Conservation (phyloP, 108 stramenopile genomes). For the Bacterosira constricta region DNA sequence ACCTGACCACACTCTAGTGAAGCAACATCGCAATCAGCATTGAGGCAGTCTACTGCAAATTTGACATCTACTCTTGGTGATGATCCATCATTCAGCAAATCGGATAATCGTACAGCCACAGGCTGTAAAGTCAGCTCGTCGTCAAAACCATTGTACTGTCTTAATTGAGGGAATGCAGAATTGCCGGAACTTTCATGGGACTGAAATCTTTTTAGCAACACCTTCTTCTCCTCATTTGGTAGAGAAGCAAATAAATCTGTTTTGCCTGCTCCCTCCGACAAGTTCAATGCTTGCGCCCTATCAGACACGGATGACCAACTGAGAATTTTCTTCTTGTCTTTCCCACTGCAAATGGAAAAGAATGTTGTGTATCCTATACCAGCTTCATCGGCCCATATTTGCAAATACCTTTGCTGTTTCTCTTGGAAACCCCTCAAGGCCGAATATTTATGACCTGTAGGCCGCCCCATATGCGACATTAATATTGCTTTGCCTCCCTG, state of each 20-base stretch:
- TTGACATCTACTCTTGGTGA: conserved; percentile 51
- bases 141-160: conserved; percentile 47
- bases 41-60: conserved; percentile 75
- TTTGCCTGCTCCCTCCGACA: conserved; percentile 27
- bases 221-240: conserved; percentile 26
- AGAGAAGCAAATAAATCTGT: conserved; percentile 46
- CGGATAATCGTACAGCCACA: conserved; percentile 74
- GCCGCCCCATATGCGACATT: conserved; percentile 86
- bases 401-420: conserved; percentile 30
- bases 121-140: conserved; percentile 82
- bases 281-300: neutral
- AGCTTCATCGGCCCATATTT: conserved; percentile 60
- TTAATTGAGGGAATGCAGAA: conserved; percentile 34
- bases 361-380: conserved; percentile 50
- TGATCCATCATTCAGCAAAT: conserved; percentile 65
- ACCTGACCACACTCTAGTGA: conserved; percentile 61
- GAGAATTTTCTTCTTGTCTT: conserved; percentile 43
- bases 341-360: conserved; percentile 31
- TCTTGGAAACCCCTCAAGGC: conserved; percentile 3
- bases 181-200: neutral
- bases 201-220: conserved; percentile 36
- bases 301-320: conserved; percentile 39
- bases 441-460: conserved; percentile 54
- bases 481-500: conserved; percentile 76
- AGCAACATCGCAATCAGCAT: conserved; percentile 46